Conservation (phyloP, 345 rosid genomes). For the Citrus mangshanensis region DNA sequence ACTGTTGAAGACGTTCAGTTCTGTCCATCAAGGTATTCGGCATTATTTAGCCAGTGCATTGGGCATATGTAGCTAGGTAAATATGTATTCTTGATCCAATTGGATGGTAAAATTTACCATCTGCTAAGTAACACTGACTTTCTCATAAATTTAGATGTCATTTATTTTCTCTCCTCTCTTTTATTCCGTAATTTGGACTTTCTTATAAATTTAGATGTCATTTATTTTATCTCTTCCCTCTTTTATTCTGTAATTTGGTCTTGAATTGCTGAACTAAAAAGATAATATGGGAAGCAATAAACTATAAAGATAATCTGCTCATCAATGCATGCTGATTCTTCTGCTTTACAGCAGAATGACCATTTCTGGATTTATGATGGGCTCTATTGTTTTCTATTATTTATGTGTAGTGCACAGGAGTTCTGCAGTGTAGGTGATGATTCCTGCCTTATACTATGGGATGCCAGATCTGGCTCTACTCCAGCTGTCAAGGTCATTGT, state of each 20-base stretch:
- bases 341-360: background rate
- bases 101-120: background rate
- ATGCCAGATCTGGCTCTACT: constrained; percentile 50
- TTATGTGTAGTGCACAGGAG: constrained; percentile 42
- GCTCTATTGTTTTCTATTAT: background rate
- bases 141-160: background rate
- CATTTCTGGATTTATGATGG: background rate
- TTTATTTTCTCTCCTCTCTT: background rate
- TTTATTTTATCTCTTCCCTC: background rate
- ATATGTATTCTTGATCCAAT: background rate
- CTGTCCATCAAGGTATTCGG: constrained; percentile 57
- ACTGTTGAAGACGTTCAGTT: constrained; percentile 74
- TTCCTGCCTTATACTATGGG: constrained; percentile 71
- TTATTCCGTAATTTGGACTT: background rate
- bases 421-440: constrained; percentile 79
- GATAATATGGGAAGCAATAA: background rate
- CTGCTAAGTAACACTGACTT: background rate
- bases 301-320: background rate
- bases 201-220: background rate
- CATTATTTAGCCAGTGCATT: constrained; percentile 8
- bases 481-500: constrained; percentile 54
- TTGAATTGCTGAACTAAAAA: background rate
- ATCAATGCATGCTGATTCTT: background rate
- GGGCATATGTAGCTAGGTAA: background rate
- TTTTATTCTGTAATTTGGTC: background rate